A percentile compares a stretch with the other conserved stretches of the same genome.
Evolutionary conservation across 352 stramenopile species (phyloP).

Genomic region (Peronospora farinosa): DNA sequence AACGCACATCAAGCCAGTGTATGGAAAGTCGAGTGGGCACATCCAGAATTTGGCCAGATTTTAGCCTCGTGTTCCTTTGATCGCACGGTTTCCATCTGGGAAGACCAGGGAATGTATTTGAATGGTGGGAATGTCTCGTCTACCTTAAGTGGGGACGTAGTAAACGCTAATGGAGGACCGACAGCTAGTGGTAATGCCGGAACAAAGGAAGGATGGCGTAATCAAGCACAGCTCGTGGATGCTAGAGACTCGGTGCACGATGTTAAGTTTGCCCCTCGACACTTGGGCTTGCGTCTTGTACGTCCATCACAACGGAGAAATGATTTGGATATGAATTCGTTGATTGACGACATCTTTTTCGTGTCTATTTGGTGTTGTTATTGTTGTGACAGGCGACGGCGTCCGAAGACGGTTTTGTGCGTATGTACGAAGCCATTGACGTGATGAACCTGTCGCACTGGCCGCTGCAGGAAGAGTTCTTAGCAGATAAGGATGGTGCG

Average conservation of each 20-base stretch:
- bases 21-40: slow-evolving; percentile 91
- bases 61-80: slow-evolving; percentile 92
- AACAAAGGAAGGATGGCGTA: slow-evolving; percentile 67
- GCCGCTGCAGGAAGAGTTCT: slow-evolving; percentile 85
- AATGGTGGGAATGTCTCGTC: slow-evolving; percentile 13
- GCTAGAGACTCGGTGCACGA: slow-evolving; percentile 90
- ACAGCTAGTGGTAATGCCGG: neutral
- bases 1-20: slow-evolving; percentile 87
- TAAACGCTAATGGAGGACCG: slow-evolving; percentile 1
- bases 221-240: slow-evolving; percentile 88
- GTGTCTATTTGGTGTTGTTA: neutral
- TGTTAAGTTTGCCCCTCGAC: slow-evolving; percentile 92
- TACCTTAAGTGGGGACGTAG: neutral
- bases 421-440: slow-evolving; percentile 94
- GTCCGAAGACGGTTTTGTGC: slow-evolving; percentile 91
- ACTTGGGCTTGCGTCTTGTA: slow-evolving; percentile 88
- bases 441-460: slow-evolving; percentile 94
- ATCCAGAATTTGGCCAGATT: slow-evolving; percentile 95
- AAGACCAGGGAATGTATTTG: slow-evolving; percentile 81
- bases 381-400: slow-evolving; percentile 72
- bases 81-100: slow-evolving; percentile 92
- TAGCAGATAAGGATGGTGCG: slow-evolving; percentile 78
- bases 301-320: neutral
- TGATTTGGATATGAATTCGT: neutral
- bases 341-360: neutral